Conservation (phyloP, 768 basidiomycete genomes). For the Tricholomella constricta region DNA sequence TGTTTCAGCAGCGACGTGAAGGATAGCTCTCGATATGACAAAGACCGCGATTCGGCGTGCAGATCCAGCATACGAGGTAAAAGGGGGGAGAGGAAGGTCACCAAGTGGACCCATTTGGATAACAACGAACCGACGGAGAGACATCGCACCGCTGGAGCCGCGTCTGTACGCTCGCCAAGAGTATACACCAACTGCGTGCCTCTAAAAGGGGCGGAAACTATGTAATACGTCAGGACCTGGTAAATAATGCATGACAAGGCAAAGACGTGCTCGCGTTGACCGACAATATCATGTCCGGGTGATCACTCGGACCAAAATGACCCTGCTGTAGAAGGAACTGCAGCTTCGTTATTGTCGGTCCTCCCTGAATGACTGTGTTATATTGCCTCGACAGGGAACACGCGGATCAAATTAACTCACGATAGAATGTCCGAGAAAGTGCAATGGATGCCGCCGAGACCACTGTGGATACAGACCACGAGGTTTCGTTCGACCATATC, state of each 20-base stretch:
- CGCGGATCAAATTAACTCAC: slow-evolving; percentile 25
- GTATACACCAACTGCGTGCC: slow-evolving; percentile 50
- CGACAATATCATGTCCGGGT: slow-evolving; percentile 49
- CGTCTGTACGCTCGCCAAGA: slow-evolving; percentile 43
- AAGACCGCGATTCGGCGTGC: slow-evolving; percentile 42
- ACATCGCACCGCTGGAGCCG: slow-evolving; percentile 41
- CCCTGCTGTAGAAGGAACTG: slow-evolving; percentile 41
- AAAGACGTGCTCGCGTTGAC: slow-evolving; percentile 39
- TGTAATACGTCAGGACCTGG: not conserved
- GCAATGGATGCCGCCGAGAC: slow-evolving; percentile 43
- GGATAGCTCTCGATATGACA: slow-evolving; percentile 42
- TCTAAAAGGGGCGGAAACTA: slow-evolving; percentile 50
- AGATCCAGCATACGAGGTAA: slow-evolving; percentile 40
- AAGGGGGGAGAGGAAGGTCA: slow-evolving; percentile 46
- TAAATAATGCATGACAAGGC: no score
- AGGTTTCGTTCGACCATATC: slow-evolving; percentile 41
- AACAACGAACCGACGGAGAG: slow-evolving; percentile 42
- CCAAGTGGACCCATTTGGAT: slow-evolving; percentile 40
- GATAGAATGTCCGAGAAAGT: slow-evolving; percentile 53
- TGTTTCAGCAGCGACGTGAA: slow-evolving; percentile 34
- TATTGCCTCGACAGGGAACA: not conserved
- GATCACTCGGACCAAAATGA: slow-evolving; percentile 40
- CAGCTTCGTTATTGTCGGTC: slow-evolving; percentile 48
- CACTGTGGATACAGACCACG: slow-evolving; percentile 48
- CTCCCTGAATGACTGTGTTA: slow-evolving; percentile 36